These are phyloP conservation scores for Colletotrichum sublineola DNA, from an alignment of 2,329 filamentous ascomycete species.

Conservation along the genomic window DNA sequence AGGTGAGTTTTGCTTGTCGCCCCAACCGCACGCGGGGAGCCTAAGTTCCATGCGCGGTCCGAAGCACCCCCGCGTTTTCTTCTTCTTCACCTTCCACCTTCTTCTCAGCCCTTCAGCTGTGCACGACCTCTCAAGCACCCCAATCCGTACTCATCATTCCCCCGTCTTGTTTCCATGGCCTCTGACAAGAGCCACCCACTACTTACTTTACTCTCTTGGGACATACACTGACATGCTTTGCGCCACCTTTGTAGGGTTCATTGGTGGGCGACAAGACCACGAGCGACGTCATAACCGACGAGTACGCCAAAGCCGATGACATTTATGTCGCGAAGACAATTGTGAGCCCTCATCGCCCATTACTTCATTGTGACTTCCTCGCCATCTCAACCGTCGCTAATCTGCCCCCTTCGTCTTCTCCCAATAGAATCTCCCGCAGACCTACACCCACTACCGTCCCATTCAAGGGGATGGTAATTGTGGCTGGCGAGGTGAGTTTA, in stretches of 20 bases:
- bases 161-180: background rate
- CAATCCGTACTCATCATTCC: background rate
- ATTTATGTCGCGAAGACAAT: constrained; percentile 88
- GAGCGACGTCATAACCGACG: constrained; percentile 81
- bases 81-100: constrained; percentile 35
- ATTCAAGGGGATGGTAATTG: constrained; percentile 96
- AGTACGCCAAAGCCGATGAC: constrained; percentile 90
- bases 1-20: constrained; percentile 57
- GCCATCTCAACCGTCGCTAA: constrained; percentile 25
- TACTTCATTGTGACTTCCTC: constrained; percentile 3
- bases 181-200: no score
- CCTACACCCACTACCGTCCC: constrained; percentile 88
- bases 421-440: constrained; percentile 79
- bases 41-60: constrained; percentile 12
- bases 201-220: no score
- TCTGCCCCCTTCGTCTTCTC: constrained; percentile 4
- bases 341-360: constrained; percentile 65
- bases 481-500: constrained; percentile 90
- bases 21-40: background rate
- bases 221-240: constrained; percentile 26
- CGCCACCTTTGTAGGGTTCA: constrained; percentile 74
- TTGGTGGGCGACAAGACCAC: constrained; percentile 83
- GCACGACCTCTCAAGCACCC: background rate
- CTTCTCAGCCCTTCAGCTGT: constrained; percentile 20
- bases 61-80: constrained; percentile 10